phyloP scores from a whole-genome alignment of 2,329 filamentous ascomycete genomes.

The Aurifilum marmelostoma region DNA sequence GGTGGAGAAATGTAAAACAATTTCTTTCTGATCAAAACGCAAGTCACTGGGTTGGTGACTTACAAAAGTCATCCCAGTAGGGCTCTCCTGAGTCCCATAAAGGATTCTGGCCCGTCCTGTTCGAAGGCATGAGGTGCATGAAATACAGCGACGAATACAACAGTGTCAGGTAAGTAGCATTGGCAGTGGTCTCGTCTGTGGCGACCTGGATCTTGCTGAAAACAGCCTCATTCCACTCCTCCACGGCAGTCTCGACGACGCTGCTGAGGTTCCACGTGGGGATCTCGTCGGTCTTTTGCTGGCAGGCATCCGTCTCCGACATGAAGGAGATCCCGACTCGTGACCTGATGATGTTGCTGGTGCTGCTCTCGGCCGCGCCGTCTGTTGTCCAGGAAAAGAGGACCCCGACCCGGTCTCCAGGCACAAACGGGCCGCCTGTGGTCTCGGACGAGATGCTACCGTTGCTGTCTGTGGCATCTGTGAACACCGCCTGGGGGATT shows the following conservation, averaged over 20 bases:
- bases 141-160: conserved; percentile 64
- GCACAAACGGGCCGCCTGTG: conserved; percentile 38
- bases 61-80: conserved; percentile 72
- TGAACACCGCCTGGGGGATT: conserved; percentile 21
- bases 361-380: conserved; percentile 40
- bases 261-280: conserved; percentile 46
- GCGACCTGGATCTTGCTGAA: conserved; percentile 47
- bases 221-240: conserved; percentile 51
- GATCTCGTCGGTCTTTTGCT: conserved; percentile 50
- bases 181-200: conserved; percentile 40
- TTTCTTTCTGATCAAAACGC: too few relatives aligned
- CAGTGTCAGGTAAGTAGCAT: conserved; percentile 52
- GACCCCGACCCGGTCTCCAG: conserved; percentile 52
- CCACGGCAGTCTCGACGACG: conserved; percentile 44
- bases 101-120: conserved; percentile 70
- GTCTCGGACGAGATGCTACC: conserved; percentile 46
- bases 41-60: neutral
- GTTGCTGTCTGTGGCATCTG: conserved; percentile 5
- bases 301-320: conserved; percentile 51
- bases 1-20: too few relatives aligned
- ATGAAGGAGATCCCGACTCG: conserved; percentile 56
- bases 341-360: conserved; percentile 50
- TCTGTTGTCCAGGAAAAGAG: conserved; percentile 51
- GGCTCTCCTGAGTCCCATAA: conserved; percentile 67
- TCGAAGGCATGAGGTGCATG: conserved; percentile 64